These are phyloP conservation scores for Salix dunnii DNA, from an alignment of 345 rosid species.

Conservation along the genomic window DNA sequence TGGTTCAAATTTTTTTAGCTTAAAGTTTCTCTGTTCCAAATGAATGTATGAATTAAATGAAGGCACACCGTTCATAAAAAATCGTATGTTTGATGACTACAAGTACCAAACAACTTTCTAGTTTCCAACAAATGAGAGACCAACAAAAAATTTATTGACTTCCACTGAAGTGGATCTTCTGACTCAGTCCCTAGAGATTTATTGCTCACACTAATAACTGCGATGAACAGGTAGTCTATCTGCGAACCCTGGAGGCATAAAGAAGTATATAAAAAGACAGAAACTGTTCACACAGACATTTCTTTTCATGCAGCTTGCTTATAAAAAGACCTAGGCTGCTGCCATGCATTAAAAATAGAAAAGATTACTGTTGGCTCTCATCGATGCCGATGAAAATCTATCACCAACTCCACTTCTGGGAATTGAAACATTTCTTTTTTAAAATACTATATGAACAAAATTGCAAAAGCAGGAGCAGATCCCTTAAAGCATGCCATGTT, in stretches of 20 bases:
- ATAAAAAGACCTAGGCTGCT: background rate
- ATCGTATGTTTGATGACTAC: background rate
- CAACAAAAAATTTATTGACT: background rate
- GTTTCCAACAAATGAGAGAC: background rate
- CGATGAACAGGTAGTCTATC: background rate
- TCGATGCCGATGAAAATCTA: background rate
- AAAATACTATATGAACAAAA: background rate
- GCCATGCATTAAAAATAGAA: background rate
- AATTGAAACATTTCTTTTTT: background rate
- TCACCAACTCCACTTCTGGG: slow-evolving; percentile 5
- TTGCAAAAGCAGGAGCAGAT: slow-evolving; percentile 18
- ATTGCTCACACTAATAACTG: background rate
- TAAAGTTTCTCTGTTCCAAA: background rate
- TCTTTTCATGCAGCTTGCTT: background rate
- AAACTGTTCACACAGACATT: background rate
- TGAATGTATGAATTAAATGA: background rate
- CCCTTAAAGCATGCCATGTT: slow-evolving; percentile 34
- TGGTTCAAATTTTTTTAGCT: background rate
- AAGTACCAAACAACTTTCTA: background rate
- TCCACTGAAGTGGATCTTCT: background rate
- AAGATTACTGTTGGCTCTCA: background rate
- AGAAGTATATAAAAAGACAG: background rate
- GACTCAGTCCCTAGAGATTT: background rate
- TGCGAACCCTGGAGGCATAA: background rate
- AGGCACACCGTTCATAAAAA: background rate